phyloP scores from a whole-genome alignment of 345 rosid genomes.

The Acer saccharum region DNA sequence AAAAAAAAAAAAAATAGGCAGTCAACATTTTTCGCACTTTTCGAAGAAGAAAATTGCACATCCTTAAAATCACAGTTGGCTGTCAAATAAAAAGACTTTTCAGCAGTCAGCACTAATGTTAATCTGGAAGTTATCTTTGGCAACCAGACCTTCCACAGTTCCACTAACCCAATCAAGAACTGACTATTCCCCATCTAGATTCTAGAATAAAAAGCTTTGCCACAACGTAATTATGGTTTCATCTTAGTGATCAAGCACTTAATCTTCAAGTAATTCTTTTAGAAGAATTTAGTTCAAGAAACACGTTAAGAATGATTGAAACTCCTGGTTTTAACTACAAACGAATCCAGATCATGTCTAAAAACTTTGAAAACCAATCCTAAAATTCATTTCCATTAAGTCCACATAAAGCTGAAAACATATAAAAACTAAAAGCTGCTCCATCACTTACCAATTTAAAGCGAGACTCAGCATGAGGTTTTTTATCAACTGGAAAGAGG shows the following conservation, averaged over 20 bases:
- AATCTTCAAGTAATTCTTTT: not conserved
- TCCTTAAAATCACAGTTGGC: not conserved
- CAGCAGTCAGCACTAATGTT: not conserved
- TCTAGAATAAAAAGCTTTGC: too few species aligned
- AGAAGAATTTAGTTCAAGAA: too few species aligned
- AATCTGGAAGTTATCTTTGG: not conserved
- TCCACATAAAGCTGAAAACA: not conserved
- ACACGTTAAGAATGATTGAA: not conserved
- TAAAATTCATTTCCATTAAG: not conserved
- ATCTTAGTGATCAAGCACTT: not conserved
- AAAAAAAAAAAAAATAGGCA: not conserved
- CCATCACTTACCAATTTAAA: constrained; percentile 59
- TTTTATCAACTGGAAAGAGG: constrained; percentile 68
- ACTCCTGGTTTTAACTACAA: not conserved
- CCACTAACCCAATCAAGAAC: not conserved
- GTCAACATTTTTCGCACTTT: not conserved
- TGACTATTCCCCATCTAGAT: not conserved
- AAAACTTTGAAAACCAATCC: not conserved
- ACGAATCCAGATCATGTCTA: not conserved
- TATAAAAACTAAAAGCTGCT: not conserved
- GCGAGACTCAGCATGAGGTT: constrained; percentile 66
- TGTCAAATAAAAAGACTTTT: not conserved
- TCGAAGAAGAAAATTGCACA: not conserved
- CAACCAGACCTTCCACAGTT: not conserved
- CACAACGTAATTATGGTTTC: not conserved